Evolutionary conservation across 768 basidiomycete species (phyloP).

Genomic region (Leccinum subgranulosum): DNA sequence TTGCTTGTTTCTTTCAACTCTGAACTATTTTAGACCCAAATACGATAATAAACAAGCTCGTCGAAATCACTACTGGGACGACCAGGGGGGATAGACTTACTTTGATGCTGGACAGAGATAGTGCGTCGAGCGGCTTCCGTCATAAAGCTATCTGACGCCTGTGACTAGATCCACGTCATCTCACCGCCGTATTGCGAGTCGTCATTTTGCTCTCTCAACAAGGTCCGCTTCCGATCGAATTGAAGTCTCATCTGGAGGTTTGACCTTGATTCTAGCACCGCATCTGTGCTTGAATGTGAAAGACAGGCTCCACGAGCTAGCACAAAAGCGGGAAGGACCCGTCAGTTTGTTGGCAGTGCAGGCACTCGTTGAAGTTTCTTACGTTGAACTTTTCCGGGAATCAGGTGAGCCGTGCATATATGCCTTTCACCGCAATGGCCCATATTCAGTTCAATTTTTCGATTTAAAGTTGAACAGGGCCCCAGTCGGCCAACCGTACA

Average conservation of each 20-base stretch:
- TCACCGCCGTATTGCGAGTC: slow-evolving; percentile 14
- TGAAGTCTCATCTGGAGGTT: background rate
- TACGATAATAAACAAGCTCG: slow-evolving; percentile 1
- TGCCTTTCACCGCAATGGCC: background rate
- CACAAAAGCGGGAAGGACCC: slow-evolving; percentile 6
- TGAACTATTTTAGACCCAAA: slow-evolving; percentile 3
- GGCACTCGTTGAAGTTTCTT: slow-evolving; percentile 15
- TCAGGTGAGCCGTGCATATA: slow-evolving; percentile 4
- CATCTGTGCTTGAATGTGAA: slow-evolving; percentile 5
- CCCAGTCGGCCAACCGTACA: background rate
- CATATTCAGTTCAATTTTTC: background rate
- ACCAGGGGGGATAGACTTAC: slow-evolving; percentile 4
- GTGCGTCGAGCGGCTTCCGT: background rate
- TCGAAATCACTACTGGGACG: background rate
- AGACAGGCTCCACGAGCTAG: slow-evolving; percentile 11
- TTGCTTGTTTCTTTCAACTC: background rate
- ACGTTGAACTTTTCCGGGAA: slow-evolving; percentile 4
- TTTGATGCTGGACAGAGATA: slow-evolving; percentile 8
- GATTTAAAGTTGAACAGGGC: background rate
- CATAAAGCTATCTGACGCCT: background rate
- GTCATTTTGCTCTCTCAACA: slow-evolving; percentile 9
- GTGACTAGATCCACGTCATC: slow-evolving; percentile 5
- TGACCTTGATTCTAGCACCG: background rate
- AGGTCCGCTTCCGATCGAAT: background rate
- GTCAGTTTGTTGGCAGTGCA: slow-evolving; percentile 21